Evolutionary conservation across 2,329 filamentous ascomycete genomes (phyloP).

Genomic region (Sporothrix luriei): DNA sequence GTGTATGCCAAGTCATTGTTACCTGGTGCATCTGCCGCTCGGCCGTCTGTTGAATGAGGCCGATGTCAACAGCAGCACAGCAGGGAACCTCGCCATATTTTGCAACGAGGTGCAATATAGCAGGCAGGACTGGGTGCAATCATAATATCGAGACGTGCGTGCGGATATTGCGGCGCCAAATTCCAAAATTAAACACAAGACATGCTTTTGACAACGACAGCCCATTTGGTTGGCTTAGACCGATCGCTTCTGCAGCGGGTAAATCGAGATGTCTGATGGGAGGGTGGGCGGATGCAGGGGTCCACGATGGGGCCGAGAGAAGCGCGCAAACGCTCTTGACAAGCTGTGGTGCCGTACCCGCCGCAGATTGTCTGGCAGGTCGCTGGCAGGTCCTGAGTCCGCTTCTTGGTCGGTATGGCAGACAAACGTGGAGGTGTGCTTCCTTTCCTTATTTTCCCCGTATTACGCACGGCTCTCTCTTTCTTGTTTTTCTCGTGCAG

Average conservation of each 20-base stretch:
- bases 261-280: conserved; percentile 23
- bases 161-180: conserved; percentile 20
- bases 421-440: not conserved
- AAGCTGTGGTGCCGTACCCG: not conserved
- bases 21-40: conserved; percentile 10
- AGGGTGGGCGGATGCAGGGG: conserved; percentile 10
- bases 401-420: conserved; percentile 2
- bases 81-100: conserved; percentile 16
- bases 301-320: not conserved
- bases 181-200: conserved; percentile 17
- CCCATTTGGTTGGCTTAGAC: conserved; percentile 21
- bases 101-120: conserved; percentile 8
- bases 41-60: conserved; percentile 8
- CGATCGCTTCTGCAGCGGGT: conserved; percentile 22
- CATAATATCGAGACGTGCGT: conserved; percentile 3
- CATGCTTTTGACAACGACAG: not conserved
- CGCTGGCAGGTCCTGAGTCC: conserved; percentile 14
- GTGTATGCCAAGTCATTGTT: not conserved
- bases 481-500: not conserved
- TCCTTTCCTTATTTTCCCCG: not conserved
- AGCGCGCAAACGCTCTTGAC: conserved; percentile 14
- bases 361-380: conserved; percentile 9
- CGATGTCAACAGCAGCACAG: not conserved
- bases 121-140: conserved; percentile 1
- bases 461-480: not conserved